Evolutionary conservation across 371 early-diverging fungal species (phyloP), one percentile per base, ranked within the genome.

Genomic region (Cokeromyces recurvatus): DNA sequence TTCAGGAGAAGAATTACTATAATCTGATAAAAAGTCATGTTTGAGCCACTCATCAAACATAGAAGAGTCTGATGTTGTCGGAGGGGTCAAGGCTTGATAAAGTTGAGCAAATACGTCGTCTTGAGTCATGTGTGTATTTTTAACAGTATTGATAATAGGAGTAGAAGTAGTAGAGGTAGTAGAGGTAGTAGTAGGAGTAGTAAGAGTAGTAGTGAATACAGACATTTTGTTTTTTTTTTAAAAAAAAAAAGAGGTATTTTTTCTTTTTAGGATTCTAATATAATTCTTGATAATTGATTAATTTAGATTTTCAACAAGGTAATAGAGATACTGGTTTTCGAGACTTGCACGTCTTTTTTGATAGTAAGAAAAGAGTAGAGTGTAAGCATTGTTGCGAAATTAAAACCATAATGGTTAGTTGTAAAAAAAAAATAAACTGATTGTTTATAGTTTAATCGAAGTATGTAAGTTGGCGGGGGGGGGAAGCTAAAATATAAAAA

Each of bases 31-130:
- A n/a, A 55, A 52, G n/a, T 55, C 55, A 38, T 55, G 52, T 24
- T 55, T 55, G 39, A 61, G 44, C 61, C 61, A 61, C 41, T 61
- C 61, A 38, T 61, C 61, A 44, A 61, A 61, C 39, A 60, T 38
- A 11, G 53, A 40, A 32, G 52, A 45, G 34, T 48, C 36, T 44
- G 47, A 45, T 34, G 44, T 49, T 32, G 40, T 35, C 7, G 54
- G 48, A 17, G 61, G 55, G 24, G 48, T 55, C 29, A 64, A 49
- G 20, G 59, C 48, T 53, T 64, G 59, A 38, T 55, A 64, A 24
- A 64, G 56, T 56, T 64, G 64, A 51, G 56, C 43, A 45, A 64
- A 64, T 32, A 56, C 59, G 56, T 55, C 53, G 47, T 59, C 53
- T 24, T 53, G 40, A 56, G 49, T 59, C 50, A 29, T 29, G n/a